Base-by-base conservation (phyloP, 768 basidiomycete genomes). In the Pleurotus tuber-regium region DNA sequence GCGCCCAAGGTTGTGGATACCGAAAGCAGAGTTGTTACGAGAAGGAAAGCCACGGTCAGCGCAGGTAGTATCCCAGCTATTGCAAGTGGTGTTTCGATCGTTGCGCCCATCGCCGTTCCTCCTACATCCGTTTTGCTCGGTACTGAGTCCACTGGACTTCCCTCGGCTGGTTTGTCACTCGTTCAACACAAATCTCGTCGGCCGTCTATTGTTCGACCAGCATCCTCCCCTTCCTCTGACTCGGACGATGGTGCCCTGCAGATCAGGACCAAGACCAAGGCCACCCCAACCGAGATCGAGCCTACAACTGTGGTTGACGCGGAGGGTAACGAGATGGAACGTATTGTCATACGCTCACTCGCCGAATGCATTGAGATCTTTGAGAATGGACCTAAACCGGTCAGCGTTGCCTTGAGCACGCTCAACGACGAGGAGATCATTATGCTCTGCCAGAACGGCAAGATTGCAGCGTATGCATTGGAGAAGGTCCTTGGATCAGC, bases 381-480 rank as follows among this genome's bases (percentile, higher is more conserved):
- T 60, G 88, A 89, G 61, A 82, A 83, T 52, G 84, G 82, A 2
- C 84, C 87, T 0, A 73, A 81, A 47, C 82, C 86, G 3, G 72
- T 83, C 6, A 77, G 80, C 19, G 71, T 68, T 8, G 73, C 80
- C 18, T 60, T 90, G 46, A 69, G 77, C 38, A 73, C 81, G 57
- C 69, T 99, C 61, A 89, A 81, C 47, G 92, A 99, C 59, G 96
- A 98, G 63, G 97, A 98, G 68, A 76, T 99, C 38, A 86, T 98
- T 50, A 49, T 93, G 51, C 75, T 99, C 39, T 79, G 86, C 2
- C 92, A 95, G 71, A 86, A 85, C 55, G 92, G 94, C 25, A 97
- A 96, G 80, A 87, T 98, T 51, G 87, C 90, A 1, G 79, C 90
- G n/a, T 98, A 99, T 67, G 90, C 92, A 23, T 70, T 98, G 51